Conservation (phyloP, 352 stramenopile species). For the Globisporangium paroecandrum region DNA sequence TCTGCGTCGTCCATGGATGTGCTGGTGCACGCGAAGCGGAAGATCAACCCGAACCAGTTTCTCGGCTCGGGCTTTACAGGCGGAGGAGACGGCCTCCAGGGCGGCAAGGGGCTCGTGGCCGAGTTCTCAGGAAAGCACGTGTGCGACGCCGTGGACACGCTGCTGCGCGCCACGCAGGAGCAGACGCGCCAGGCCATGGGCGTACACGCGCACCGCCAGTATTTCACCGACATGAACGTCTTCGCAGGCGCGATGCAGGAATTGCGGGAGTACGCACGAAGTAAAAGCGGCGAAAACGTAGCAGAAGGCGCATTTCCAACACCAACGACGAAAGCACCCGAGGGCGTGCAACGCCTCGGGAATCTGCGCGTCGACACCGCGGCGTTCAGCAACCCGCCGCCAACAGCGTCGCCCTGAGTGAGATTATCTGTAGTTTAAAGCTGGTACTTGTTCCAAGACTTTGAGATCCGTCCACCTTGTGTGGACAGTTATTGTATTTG, state of each 20-base stretch:
- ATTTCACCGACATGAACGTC: constrained; percentile 13
- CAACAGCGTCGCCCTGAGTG: not conserved
- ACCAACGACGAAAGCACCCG: not conserved
- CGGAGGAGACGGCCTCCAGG: constrained; percentile 5
- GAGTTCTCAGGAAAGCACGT: constrained; percentile 10
- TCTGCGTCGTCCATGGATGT: not conserved
- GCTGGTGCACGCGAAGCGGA: constrained; percentile 1
- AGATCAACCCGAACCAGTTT: constrained; percentile 26
- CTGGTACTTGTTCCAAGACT: not conserved
- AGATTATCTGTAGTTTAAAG: not conserved
- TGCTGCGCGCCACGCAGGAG: constrained; percentile 12
- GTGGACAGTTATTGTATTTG: no score
- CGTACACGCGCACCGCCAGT: constrained; percentile 9
- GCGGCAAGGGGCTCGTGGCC: constrained; percentile 9
- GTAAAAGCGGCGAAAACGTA: not conserved
- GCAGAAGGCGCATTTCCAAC: not conserved
- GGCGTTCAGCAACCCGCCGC: not conserved
- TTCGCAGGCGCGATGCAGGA: constrained; percentile 7
- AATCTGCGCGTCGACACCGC: constrained; percentile 6
- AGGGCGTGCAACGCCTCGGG: constrained; percentile 11
- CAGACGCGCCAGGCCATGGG: constrained; percentile 11
- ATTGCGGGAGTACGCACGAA: constrained; percentile 2
- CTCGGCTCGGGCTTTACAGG: constrained; percentile 18
- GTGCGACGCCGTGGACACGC: constrained; percentile 10
- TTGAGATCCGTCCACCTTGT: not conserved